Evolutionary conservation across 169 alveolate species (phyloP), one percentile per base, ranked within the genome.

Genomic region (Theileria orientalis): DNA sequence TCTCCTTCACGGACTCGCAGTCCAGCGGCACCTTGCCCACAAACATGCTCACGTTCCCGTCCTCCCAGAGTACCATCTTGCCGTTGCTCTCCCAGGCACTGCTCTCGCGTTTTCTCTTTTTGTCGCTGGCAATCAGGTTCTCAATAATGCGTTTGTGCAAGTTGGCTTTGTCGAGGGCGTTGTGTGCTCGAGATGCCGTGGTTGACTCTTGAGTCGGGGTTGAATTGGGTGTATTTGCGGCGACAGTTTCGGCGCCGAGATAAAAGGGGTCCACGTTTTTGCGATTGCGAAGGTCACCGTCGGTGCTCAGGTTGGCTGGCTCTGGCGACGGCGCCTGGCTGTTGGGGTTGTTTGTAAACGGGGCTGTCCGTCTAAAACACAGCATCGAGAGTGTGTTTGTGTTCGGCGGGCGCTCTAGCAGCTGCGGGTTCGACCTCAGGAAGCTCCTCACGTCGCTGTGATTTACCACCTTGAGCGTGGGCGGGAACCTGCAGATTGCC

Each of bases 401-500:
- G 30, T 68, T 51, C 8, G 44, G 59, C 14, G 85, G 89, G 37
- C 64, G 52, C 30, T 73, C 89, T 51, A 82, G 64, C n/a, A 82
- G 9, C 62, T 63, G 35, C 6, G 83, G 80, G 66, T 82, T 82
- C 32, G 64, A 37, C 44, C 21, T 44, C 66, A 82, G 71, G 47
- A 19, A 21, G 32, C 60, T 64, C 1, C 77, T 75, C 35, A 70
- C 75, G 42, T 82, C 85, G 41, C 19, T 56, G 46, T 83, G 82
- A 6, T 74, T 35, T 5, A 69, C 44, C 52, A 82, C 75, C 41
- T 37, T 35, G 19, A 82, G 66, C 21, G 89, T 61, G 7, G 82
- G 89, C 9, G 89, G 89, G 42, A 82, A 82, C 64, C 73, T 82
- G 69, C 89, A 72, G 19, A 82, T 67, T n/a, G 66, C 75, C 66